phyloP scores from a whole-genome alignment of 768 basidiomycete genomes.

The Asterophora parasitica region DNA sequence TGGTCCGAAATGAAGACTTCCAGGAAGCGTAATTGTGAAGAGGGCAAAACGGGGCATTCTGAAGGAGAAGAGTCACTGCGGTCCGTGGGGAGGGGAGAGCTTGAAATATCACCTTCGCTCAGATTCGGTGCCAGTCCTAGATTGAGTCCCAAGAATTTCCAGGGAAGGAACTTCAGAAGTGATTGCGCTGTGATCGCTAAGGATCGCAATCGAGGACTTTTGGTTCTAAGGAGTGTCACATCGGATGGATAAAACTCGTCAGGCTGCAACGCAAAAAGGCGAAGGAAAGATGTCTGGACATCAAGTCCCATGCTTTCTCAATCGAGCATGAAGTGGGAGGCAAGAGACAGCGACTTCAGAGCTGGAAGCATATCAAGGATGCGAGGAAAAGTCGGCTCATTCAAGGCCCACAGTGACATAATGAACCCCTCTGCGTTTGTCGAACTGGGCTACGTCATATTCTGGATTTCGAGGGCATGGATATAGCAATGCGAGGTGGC shows the following conservation, averaged over 20 bases:
- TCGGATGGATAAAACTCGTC: not conserved
- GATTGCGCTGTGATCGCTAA: not conserved
- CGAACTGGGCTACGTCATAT: too few species aligned
- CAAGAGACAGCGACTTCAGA: constrained; percentile 1
- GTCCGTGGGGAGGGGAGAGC: too few species aligned
- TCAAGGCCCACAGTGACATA: constrained; percentile 1
- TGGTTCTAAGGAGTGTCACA: not conserved
- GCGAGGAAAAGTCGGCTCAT: constrained; percentile 1
- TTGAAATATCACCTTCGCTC: not conserved
- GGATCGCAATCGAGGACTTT: not conserved
- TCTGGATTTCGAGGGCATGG: too few species aligned
- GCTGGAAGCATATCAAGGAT: constrained; percentile 7
- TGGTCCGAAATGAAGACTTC: not conserved
- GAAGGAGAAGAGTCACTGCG: not conserved
- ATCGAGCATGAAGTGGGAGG: not conserved
- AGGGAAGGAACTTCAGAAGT: not conserved
- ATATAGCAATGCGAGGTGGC: too few species aligned
- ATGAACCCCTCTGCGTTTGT: too few species aligned
- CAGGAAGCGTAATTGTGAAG: not conserved
- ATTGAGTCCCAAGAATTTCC: not conserved
- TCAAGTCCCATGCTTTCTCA: not conserved
- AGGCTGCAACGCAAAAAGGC: constrained; percentile 5
- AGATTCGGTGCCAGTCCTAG: too few species aligned
- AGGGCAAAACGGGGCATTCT: not conserved
- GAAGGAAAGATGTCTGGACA: constrained; percentile 1